Conservation (phyloP, 768 basidiomycete species). For the Pleurotus ostreatus region DNA sequence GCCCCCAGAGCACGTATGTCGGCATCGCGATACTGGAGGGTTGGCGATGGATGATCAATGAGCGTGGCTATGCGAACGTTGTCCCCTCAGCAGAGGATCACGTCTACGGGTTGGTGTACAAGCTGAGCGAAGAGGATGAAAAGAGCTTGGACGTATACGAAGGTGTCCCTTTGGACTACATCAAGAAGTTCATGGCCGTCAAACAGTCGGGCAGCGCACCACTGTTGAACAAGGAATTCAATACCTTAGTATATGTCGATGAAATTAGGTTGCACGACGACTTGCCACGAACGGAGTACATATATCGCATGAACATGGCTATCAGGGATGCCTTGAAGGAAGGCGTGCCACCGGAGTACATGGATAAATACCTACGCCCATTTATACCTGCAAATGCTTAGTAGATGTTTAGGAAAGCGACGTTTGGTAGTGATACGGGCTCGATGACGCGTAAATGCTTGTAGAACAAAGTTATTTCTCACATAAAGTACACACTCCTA, state of each 20-base stretch:
- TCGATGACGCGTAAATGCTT: too few species aligned
- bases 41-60: constrained; percentile 48
- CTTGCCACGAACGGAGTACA: constrained; percentile 36
- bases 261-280: constrained; percentile 25
- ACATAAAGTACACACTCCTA: too few species aligned
- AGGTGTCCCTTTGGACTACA: constrained; percentile 31
- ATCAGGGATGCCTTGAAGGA: constrained; percentile 36
- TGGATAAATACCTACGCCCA: constrained; percentile 39
- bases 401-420: too few species aligned
- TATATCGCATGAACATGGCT: constrained; percentile 40
- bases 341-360: constrained; percentile 37
- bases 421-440: too few species aligned
- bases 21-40: constrained; percentile 35
- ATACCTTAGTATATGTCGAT: constrained; percentile 40
- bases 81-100: constrained; percentile 34
- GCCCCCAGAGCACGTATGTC: constrained; percentile 36
- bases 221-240: constrained; percentile 4
- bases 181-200: constrained; percentile 29
- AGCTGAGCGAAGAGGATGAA: constrained; percentile 37
- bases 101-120: constrained; percentile 40
- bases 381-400: constrained; percentile 29
- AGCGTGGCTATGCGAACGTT: constrained; percentile 40
- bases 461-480: too few species aligned
- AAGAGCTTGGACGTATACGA: constrained; percentile 39
- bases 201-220: constrained; percentile 13